phyloP scores from a whole-genome alignment of 768 basidiomycete species.

The Mycena alexandri region DNA sequence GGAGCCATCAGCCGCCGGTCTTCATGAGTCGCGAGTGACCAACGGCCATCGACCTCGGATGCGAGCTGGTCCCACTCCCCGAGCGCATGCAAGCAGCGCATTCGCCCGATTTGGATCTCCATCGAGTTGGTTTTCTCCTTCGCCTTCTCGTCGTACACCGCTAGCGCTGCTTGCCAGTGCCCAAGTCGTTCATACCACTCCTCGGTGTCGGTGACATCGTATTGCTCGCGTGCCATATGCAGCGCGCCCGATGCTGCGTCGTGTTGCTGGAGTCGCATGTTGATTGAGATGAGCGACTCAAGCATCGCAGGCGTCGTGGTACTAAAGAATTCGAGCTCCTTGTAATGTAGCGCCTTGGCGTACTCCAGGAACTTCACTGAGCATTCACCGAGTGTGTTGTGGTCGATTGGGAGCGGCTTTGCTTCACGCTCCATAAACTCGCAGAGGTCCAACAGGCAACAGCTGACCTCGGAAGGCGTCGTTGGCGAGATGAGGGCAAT shows the following conservation, averaged over 20 bases:
- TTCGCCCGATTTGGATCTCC: slow-evolving; percentile 87
- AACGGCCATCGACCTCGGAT: slow-evolving; percentile 87
- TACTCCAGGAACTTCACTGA: slow-evolving; percentile 95
- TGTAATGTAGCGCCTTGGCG: slow-evolving; percentile 98
- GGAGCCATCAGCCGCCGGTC: slow-evolving; percentile 93
- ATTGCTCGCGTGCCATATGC: slow-evolving; percentile 89
- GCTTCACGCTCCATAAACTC: slow-evolving; percentile 99
- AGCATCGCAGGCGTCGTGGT: slow-evolving; percentile 93
- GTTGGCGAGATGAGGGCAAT: slow-evolving; percentile 81
- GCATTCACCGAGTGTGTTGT: slow-evolving; percentile 92
- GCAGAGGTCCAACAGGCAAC: slow-evolving; percentile 91
- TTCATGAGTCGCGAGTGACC: slow-evolving; percentile 86
- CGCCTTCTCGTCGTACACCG: slow-evolving; percentile 85
- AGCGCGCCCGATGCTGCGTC: slow-evolving; percentile 99
- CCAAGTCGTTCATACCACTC: slow-evolving; percentile 99
- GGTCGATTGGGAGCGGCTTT: slow-evolving; percentile 93
- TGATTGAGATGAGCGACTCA: slow-evolving; percentile 95
- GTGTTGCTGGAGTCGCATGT: slow-evolving; percentile 95
- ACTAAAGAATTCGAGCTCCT: slow-evolving; percentile 96
- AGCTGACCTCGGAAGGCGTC: slow-evolving; percentile 91
- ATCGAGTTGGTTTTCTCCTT: slow-evolving; percentile 80
- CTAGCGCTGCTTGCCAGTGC: slow-evolving; percentile 94
- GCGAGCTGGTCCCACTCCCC: slow-evolving; percentile 98
- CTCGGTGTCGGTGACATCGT: slow-evolving; percentile 93
- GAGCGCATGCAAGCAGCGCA: slow-evolving; percentile 96